Conservation (phyloP, 2,329 filamentous ascomycete species). For the Botryotinia narcissicola region DNA sequence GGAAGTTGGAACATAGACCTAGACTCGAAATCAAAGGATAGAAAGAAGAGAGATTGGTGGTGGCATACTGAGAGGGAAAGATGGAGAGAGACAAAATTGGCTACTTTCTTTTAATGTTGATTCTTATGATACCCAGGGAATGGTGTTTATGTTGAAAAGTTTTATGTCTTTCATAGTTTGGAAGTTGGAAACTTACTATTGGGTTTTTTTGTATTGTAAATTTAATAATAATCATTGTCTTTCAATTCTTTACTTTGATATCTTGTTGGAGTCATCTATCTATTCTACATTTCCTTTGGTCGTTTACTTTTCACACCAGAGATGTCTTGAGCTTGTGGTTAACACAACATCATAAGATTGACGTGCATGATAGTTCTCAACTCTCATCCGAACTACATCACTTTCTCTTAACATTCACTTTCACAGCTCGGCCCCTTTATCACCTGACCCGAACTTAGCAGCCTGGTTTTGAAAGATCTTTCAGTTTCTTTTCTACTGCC, state of each 20-base stretch:
- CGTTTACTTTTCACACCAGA: background rate
- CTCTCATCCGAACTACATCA: background rate
- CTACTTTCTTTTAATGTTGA: slow-evolving; percentile 28
- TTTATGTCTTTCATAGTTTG: background rate
- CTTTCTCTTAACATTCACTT: background rate
- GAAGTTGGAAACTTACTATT: background rate
- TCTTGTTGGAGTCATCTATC: background rate
- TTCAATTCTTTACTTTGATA: background rate
- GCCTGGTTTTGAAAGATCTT: background rate
- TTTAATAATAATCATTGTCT: background rate
- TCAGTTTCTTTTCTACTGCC: background rate
- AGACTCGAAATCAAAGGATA: slow-evolving; percentile 22
- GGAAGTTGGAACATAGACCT: slow-evolving; percentile 27
- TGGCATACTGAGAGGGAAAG: slow-evolving; percentile 35
- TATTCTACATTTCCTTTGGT: background rate
- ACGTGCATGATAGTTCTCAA: background rate
- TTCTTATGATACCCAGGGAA: slow-evolving; percentile 19
- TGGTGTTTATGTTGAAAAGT: slow-evolving; percentile 7
- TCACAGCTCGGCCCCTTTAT: background rate
- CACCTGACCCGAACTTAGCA: background rate
- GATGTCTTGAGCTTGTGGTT: too few species aligned
- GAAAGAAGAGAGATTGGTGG: slow-evolving; percentile 34
- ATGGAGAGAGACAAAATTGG: slow-evolving; percentile 32
- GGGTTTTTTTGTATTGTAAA: background rate
- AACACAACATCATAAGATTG: background rate